phyloP scores from a whole-genome alignment of 768 basidiomycete species.

The Podaxis sp. region DNA sequence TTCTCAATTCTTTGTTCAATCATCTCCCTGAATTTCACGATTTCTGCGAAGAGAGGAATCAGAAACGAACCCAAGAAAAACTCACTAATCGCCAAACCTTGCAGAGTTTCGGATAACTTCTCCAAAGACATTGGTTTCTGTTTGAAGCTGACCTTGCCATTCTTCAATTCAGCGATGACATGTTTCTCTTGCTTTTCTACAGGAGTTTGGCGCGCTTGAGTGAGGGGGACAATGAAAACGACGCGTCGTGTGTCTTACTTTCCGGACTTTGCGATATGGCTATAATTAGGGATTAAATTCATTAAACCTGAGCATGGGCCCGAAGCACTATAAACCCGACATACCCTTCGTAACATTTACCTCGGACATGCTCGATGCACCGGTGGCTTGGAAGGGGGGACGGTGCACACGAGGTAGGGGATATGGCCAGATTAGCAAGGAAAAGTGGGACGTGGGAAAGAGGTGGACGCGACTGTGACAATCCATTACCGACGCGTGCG shows the following conservation, averaged over 20 bases:
- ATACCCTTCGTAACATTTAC: conserved; percentile 1
- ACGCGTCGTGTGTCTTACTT: conserved; percentile 31
- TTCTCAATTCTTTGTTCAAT: conserved; percentile 52
- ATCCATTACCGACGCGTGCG: conserved; percentile 10
- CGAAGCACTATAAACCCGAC: background rate
- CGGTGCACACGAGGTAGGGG: conserved; percentile 18
- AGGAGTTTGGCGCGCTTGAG: conserved; percentile 26
- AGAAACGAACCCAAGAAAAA: conserved; percentile 13
- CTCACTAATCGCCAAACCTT: conserved; percentile 47
- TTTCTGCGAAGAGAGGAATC: conserved; percentile 44
- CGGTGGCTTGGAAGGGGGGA: background rate
- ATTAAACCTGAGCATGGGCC: background rate
- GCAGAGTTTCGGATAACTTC: conserved; percentile 78
- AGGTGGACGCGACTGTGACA: conserved; percentile 36
- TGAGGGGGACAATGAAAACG: conserved; percentile 3
- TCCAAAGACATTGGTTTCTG: conserved; percentile 75
- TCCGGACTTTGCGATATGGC: conserved; percentile 18
- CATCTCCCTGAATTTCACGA: conserved; percentile 75
- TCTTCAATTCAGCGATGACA: conserved; percentile 63
- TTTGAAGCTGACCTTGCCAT: conserved; percentile 72
- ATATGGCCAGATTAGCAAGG: conserved; percentile 5
- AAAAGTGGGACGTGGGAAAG: conserved; percentile 29
- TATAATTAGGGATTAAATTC: background rate
- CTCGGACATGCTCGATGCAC: conserved; percentile 2
- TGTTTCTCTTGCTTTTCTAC: conserved; percentile 39